A percentile compares a stretch with the other conserved stretches of the same genome.
phyloP scores from a whole-genome alignment of 495 filamentous ascomycete genomes.

The Aspergillus panamensis region DNA sequence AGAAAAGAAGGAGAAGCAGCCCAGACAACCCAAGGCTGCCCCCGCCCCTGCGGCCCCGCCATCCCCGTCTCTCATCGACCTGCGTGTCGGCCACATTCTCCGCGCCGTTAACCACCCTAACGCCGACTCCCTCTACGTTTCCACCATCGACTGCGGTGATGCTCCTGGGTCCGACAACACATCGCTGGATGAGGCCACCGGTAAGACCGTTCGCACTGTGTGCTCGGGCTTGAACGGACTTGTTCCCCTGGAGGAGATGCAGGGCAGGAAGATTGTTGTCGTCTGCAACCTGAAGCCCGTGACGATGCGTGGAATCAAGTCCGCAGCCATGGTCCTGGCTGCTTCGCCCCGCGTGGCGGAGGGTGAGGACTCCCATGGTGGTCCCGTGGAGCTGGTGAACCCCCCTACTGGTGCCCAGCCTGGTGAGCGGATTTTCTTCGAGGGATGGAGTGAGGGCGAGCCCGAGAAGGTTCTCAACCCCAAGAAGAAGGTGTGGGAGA shows the following conservation, averaged over 20 bases:
- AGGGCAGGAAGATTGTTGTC: slow-evolving; percentile 86
- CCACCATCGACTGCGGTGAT: slow-evolving; percentile 95
- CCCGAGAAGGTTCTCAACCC: slow-evolving; percentile 92
- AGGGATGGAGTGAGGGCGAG: slow-evolving; percentile 83
- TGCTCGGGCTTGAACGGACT: slow-evolving; percentile 95
- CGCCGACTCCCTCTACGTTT: slow-evolving; percentile 92
- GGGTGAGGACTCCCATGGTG: slow-evolving; percentile 79
- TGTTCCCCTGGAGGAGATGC: slow-evolving; percentile 91
- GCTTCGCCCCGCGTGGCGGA: slow-evolving; percentile 76
- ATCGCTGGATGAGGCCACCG: slow-evolving; percentile 68
- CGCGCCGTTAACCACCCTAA: slow-evolving; percentile 93
- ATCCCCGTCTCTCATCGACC: slow-evolving; percentile 83
- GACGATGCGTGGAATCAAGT: slow-evolving; percentile 97
- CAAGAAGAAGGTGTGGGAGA: slow-evolving; percentile 99
- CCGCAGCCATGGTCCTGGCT: slow-evolving; percentile 90
- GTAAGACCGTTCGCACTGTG: slow-evolving; percentile 85
- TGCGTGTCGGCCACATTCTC: slow-evolving; percentile 94
- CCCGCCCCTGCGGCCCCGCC: slow-evolving; percentile 65
- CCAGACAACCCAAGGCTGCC: slow-evolving; percentile 61
- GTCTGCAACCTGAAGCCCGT: slow-evolving; percentile 98
- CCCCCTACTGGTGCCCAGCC: slow-evolving; percentile 76
- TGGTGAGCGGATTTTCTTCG: slow-evolving; percentile 86
- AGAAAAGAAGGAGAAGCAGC: slow-evolving; percentile 75
- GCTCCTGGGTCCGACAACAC: slow-evolving; percentile 82
- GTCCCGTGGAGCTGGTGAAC: slow-evolving; percentile 87